Evolutionary conservation across 108 stramenopile species (phyloP), one percentile per base, ranked within the genome.

Genomic region (Stephanodiscus minutulus): DNA sequence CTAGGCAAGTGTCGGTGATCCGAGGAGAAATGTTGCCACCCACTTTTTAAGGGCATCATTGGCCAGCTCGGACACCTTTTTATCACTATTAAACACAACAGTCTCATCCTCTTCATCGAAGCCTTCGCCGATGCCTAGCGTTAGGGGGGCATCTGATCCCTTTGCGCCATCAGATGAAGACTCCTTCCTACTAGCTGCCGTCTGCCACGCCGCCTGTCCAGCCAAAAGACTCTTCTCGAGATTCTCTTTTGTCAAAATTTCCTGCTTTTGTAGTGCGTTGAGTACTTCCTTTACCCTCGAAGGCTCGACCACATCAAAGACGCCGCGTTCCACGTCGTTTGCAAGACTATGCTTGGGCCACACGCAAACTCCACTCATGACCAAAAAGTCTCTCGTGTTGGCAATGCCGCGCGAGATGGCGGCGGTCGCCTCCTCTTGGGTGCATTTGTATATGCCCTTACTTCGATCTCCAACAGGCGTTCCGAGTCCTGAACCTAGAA

Each of bases 101-200:
- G 85, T 72, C 39, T 91, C 87, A 71, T 91, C 88, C n/a, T 91
- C 88, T 59, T 89, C 86, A 56, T 89, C 88, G 57, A 86, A 88
- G 15, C 83, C 83, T 72, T 93, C 89, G 50, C 89, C 85, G 17
- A 89, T 69, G 33, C 87, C 91, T 52, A 64, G 31, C 13, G 82
- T 83, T 13, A 72, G 12, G 49, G 27, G 17, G 35, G 17, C 5
- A 36, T 59, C 59, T 36, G 33, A n/a, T 18, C 28, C 18, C 53
- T 43, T 50, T 9, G 24, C 35, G 36, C 25, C 64, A 48, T 53
- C 61, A 55, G 39, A 31, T 22, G 41, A 65, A 47, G 60, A 70
- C 17, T 61, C 33, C 12, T 56, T 39, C 59, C 35, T 13, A 11
- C 41, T 17, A 24, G 37, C 65, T 62, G 65, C 71, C 7, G 25